phyloP scores from a whole-genome alignment of 345 rosid species.

The Hirschfeldia incana region DNA sequence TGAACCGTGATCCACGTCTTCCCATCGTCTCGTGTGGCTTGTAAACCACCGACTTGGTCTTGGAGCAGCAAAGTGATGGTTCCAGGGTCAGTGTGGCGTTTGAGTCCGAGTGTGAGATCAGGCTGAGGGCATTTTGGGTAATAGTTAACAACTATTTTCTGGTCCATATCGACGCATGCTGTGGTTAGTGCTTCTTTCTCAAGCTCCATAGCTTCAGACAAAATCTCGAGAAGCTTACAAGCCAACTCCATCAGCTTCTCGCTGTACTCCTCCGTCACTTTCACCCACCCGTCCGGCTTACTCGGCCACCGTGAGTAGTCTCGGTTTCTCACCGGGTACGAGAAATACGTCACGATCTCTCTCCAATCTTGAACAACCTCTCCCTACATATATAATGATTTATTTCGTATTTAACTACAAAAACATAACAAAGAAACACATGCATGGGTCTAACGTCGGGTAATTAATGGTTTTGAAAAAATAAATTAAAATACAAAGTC shows the following conservation, averaged over 20 bases:
- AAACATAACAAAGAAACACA: neutral
- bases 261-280: conserved; percentile 67
- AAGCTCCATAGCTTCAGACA: conserved; percentile 88
- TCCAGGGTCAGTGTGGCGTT: conserved; percentile 96
- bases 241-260: conserved; percentile 72
- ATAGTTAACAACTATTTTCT: conserved; percentile 80
- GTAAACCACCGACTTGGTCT: conserved; percentile 93
- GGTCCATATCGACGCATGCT: conserved; percentile 95
- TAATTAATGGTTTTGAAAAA: neutral
- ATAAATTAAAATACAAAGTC: neutral
- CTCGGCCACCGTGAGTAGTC: conserved; percentile 94
- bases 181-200: conserved; percentile 76
- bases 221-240: conserved; percentile 76
- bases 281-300: conserved; percentile 84
- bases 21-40: conserved; percentile 85
- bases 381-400: conserved; percentile 49
- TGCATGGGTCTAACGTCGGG: neutral
- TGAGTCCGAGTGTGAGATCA: conserved; percentile 93
- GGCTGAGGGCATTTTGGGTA: conserved; percentile 97
- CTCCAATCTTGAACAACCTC: conserved; percentile 94
- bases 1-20: conserved; percentile 94
- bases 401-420: neutral
- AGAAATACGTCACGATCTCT: conserved; percentile 88
- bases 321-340: conserved; percentile 66
- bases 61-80: conserved; percentile 89